Percentiles rank a stretch among this genome's conserved stretches.
phyloP scores from a whole-genome alignment of 805 yeast species.

The Saccharomyces jurei region DNA sequence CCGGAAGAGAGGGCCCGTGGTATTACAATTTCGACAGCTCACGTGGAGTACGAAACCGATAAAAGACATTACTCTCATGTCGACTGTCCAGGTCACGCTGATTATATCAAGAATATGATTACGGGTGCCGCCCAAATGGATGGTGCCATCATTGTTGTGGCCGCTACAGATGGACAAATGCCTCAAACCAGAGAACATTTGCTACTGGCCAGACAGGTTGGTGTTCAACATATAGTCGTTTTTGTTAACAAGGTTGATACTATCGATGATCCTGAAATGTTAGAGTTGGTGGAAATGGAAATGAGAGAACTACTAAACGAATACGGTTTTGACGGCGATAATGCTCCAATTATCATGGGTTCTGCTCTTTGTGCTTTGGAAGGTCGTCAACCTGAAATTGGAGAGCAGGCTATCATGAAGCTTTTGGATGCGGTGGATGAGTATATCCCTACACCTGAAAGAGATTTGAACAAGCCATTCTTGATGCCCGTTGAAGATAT shows the following conservation, averaged over 20 bases:
- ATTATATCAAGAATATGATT: slow-evolving; percentile 97
- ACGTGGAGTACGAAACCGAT: slow-evolving; percentile 92
- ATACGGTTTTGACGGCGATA: slow-evolving; percentile 97
- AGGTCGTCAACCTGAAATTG: slow-evolving; percentile 81
- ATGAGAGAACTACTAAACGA: slow-evolving; percentile 90
- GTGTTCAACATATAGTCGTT: slow-evolving; percentile 95
- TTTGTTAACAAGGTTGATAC: slow-evolving; percentile 97
- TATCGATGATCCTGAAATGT: slow-evolving; percentile 97
- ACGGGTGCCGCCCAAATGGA: slow-evolving; percentile 99
- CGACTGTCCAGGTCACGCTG: slow-evolving; percentile 98
- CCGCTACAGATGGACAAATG: slow-evolving; percentile 99
- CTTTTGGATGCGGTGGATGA: slow-evolving; percentile 89
- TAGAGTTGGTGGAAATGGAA: slow-evolving; percentile 99
- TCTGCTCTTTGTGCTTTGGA: slow-evolving; percentile 96
- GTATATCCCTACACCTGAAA: slow-evolving; percentile 89
- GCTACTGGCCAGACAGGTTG: slow-evolving; percentile 97
- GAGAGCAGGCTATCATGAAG: slow-evolving; percentile 73
- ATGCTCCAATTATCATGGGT: slow-evolving; percentile 97
- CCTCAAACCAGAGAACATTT: slow-evolving; percentile 99
- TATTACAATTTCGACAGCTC: slow-evolving; percentile 96
- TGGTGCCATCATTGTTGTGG: slow-evolving; percentile 98
- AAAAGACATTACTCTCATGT: slow-evolving; percentile 96
- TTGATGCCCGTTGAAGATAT: slow-evolving; percentile 96
- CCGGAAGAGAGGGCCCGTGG: slow-evolving; percentile 99
- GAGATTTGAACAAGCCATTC: slow-evolving; percentile 95